Conservation (phyloP, 768 basidiomycete genomes). For the Butyriboletus loyo region DNA sequence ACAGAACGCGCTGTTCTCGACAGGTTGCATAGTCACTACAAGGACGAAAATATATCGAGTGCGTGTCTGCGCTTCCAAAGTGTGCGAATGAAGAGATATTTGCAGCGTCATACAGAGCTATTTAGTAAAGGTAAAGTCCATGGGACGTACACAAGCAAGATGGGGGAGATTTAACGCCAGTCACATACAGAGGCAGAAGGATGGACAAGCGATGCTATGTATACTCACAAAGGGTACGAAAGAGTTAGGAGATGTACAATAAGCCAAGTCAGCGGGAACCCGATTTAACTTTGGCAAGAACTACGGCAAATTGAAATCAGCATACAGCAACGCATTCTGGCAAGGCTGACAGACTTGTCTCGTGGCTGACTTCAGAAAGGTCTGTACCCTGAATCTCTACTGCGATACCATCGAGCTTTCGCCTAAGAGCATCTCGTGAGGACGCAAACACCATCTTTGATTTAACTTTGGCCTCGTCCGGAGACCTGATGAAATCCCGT, state of each 20-base stretch:
- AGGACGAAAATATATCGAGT: background rate
- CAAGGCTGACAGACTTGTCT: slow-evolving; percentile 51
- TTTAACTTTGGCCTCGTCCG: slow-evolving; percentile 81
- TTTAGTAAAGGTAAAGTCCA: slow-evolving; percentile 3
- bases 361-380: slow-evolving; percentile 61
- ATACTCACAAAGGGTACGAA: slow-evolving; percentile 15
- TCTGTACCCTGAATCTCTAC: slow-evolving; percentile 89
- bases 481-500: slow-evolving; percentile 57
- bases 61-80: background rate
- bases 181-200: background rate
- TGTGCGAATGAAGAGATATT: slow-evolving; percentile 5
- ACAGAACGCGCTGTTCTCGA: background rate
- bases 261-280: slow-evolving; percentile 13
- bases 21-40: background rate
- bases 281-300: slow-evolving; percentile 13
- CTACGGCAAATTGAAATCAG: slow-evolving; percentile 11
- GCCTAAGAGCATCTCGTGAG: slow-evolving; percentile 79
- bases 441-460: slow-evolving; percentile 94
- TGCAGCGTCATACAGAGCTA: slow-evolving; percentile 5
- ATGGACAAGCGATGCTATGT: slow-evolving; percentile 1
- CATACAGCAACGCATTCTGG: background rate
- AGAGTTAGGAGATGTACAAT: slow-evolving; percentile 6
- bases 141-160: background rate
- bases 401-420: slow-evolving; percentile 71
- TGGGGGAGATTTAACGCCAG: background rate